Evolutionary conservation across 371 early-diverging fungal genomes (phyloP), one percentile per base, ranked within the genome.

Genomic region (Saksenaea oblongispora): DNA sequence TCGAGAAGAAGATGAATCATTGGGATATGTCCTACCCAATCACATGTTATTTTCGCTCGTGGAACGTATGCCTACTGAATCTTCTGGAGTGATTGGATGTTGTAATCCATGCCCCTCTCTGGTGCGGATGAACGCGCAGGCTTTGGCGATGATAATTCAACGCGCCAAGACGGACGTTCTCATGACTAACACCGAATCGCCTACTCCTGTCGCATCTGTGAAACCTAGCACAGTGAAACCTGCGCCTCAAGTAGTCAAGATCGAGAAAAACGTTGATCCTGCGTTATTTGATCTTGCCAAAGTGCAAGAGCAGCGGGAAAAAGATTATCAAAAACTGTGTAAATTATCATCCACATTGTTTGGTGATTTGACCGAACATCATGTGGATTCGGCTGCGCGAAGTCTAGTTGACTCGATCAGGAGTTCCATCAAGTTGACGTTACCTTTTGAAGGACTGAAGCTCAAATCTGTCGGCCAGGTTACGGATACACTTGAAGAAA

Each of bases 1-100:
- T 0, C 83, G 98, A 56, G 88, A 91, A 7, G 95, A 95, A 66
- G 98, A 98, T 75, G 98, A 98, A 75, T 91, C 91, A 8, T 63
- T 81, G 2, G 76, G 90, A n/a, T 99, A 93, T 70, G 93, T 98
- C 3, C 66, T 96, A 22, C 98, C 99, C 11, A 91, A 91, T 69
- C 93, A 93, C 66, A 91, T 94, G 93, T 75, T 98, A 22, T 87
- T 91, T 61, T 74, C 82, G 0, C 54, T 97, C 1, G 89, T 94
- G 1, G 85, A 87, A 54, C 73, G 83, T 22, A 89, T 92, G 89
- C 98, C 99, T 0, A 82, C 69, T 0, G 92, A 91, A 10, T 72
- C 84, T 3, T 66, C 87, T 0, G 85, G 78, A 10, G 87, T 98
- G 0, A 65, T 94, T 54, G 91, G 86, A 0, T 89, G 90, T 69